phyloP scores from a whole-genome alignment of 1,284 basidiomycete species.

The Tilletia indica region DNA sequence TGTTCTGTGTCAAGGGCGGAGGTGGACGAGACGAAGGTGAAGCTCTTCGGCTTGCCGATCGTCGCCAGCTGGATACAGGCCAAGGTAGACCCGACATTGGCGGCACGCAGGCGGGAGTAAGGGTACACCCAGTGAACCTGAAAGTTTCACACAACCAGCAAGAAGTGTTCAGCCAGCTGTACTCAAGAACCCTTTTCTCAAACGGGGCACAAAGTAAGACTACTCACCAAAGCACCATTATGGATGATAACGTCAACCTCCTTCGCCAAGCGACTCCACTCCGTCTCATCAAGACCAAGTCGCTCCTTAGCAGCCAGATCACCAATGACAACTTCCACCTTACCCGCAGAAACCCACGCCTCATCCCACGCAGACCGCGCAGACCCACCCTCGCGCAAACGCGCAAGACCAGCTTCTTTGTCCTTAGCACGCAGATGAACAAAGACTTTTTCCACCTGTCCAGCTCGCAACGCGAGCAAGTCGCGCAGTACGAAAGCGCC shows the following conservation, averaged over 20 bases:
- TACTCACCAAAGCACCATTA: slow-evolving; percentile 86
- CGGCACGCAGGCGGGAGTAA: slow-evolving; percentile 84
- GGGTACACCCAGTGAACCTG: slow-evolving; percentile 99
- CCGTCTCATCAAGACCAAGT: slow-evolving; percentile 71
- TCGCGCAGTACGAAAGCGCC: slow-evolving; percentile 88
- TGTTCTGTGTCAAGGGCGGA: slow-evolving; percentile 87
- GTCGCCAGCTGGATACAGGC: slow-evolving; percentile 77
- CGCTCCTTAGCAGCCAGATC: slow-evolving; percentile 71
- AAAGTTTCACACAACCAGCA: background rate
- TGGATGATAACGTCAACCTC: slow-evolving; percentile 86
- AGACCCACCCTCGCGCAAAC: slow-evolving; percentile 73
- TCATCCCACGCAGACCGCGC: slow-evolving; percentile 92
- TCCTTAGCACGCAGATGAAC: slow-evolving; percentile 80
- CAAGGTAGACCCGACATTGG: slow-evolving; percentile 88
- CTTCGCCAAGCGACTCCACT: slow-evolving; percentile 70
- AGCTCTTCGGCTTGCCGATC: slow-evolving; percentile 71
- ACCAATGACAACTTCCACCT: slow-evolving; percentile 81
- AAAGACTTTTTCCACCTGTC: slow-evolving; percentile 78
- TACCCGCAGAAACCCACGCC: slow-evolving; percentile 70
- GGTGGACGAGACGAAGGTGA: slow-evolving; percentile 92
- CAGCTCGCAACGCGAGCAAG: slow-evolving; percentile 65
- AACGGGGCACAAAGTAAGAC: background rate
- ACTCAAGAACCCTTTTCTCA: background rate
- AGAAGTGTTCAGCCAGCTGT: background rate
- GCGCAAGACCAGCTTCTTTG: slow-evolving; percentile 66